Evolutionary conservation across 2,329 filamentous ascomycete species (phyloP).

Genomic region (Penicillium sp.): DNA sequence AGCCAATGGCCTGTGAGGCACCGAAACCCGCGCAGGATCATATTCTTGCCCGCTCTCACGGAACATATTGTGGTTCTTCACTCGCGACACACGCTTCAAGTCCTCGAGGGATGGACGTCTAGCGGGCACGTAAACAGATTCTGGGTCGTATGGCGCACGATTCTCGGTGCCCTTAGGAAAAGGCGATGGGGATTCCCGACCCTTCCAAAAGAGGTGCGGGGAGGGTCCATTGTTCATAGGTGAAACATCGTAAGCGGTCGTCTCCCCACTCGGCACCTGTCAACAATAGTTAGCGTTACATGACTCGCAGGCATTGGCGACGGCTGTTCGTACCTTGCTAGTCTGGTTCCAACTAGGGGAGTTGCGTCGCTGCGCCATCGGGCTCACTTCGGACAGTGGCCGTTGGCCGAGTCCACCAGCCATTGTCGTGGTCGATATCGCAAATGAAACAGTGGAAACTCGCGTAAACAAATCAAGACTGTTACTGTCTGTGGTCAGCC

Average conservation of each 20-base stretch:
- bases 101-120: conserved; percentile 92
- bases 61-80: conserved; percentile 98
- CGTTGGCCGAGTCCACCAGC: conserved; percentile 60
- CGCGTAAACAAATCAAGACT: conserved; percentile 2
- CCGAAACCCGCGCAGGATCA: conserved; percentile 73
- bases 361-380: conserved; percentile 82
- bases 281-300: conserved; percentile 36
- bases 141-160: conserved; percentile 56
- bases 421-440: conserved; percentile 53
- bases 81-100: conserved; percentile 87
- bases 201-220: conserved; percentile 88
- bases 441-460: not conserved
- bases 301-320: not conserved
- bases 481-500: conserved; percentile 7
- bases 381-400: conserved; percentile 85
- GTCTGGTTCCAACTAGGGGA: conserved; percentile 85
- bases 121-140: conserved; percentile 67
- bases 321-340: conserved; percentile 59
- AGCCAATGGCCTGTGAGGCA: conserved; percentile 79
- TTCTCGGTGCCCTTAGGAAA: conserved; percentile 70
- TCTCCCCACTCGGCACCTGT: conserved; percentile 71
- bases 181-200: conserved; percentile 66
- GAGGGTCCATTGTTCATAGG: conserved; percentile 66
- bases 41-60: conserved; percentile 91
- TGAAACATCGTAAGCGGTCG: conserved; percentile 82